Percentiles rank a stretch among this genome's conserved stretches.
Conservation (phyloP, 176 grass and related monocot species). For the Juncus inflexus region DNA sequence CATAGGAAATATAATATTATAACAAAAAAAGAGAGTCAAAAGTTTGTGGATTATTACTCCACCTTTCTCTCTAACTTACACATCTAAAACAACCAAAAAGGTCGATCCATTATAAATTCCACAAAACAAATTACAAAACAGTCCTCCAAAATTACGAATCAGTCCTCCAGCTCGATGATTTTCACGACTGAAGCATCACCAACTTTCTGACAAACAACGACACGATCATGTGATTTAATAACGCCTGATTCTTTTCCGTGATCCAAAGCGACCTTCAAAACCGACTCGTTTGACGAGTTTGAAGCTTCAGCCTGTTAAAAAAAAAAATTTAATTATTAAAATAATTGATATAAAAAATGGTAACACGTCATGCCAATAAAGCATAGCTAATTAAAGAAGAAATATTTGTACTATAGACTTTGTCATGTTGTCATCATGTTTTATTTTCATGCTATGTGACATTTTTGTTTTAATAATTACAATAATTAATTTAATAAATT, state of each 20-base stretch:
- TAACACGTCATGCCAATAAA: no score
- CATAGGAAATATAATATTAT: neutral
- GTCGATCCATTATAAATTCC: neutral
- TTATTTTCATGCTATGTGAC: no score
- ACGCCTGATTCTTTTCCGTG: slow-evolving; percentile 82
- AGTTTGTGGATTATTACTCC: slow-evolving; percentile 23
- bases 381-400: no score
- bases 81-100: neutral
- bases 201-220: slow-evolving; percentile 93
- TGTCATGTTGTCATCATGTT: no score
- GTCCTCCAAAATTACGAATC: slow-evolving; percentile 35
- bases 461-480: no score
- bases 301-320: slow-evolving; percentile 72
- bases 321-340: neutral
- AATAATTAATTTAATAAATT: no score
- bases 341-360: no score
- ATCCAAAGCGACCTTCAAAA: slow-evolving; percentile 96
- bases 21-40: slow-evolving; percentile 14
- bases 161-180: slow-evolving; percentile 84
- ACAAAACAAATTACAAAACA: slow-evolving; percentile 25
- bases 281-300: slow-evolving; percentile 72
- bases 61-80: slow-evolving; percentile 6
- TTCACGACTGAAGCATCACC: slow-evolving; percentile 95
- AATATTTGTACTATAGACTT: no score
- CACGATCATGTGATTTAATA: slow-evolving; percentile 92